Evolutionary conservation across 371 early-diverging fungal genomes (phyloP).

Genomic region (Syncephalastrum monosporum): DNA sequence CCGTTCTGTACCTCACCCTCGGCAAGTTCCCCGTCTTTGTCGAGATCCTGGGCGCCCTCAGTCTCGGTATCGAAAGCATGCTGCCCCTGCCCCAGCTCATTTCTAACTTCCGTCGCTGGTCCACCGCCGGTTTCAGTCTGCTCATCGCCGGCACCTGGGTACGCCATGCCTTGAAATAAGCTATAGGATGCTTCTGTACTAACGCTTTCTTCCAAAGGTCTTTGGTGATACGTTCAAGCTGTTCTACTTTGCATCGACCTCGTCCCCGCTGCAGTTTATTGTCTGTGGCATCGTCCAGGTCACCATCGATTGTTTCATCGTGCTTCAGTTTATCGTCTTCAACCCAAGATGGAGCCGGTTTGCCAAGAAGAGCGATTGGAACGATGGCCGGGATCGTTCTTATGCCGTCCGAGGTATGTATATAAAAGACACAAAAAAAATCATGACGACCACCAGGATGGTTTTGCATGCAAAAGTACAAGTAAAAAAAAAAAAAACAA

Average conservation of each 20-base stretch:
- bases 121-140: conserved; percentile 58
- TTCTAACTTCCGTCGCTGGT: conserved; percentile 49
- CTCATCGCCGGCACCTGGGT: conserved; percentile 48
- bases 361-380: conserved; percentile 22
- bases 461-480: no score
- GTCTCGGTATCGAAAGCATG: conserved; percentile 60
- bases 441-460: no score
- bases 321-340: conserved; percentile 53
- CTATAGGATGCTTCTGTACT: no score
- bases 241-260: conserved; percentile 54
- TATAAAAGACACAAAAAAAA: no score
- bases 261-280: conserved; percentile 63
- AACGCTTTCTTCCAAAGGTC: conserved; percentile 25
- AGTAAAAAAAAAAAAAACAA: no score
- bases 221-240: conserved; percentile 68
- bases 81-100: conserved; percentile 63
- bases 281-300: conserved; percentile 64
- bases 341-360: neutral
- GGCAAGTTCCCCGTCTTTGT: conserved; percentile 31
- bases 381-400: neutral
- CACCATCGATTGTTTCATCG: conserved; percentile 56
- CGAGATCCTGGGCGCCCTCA: conserved; percentile 39
- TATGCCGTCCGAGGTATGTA: no score
- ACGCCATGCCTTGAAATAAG: neutral
- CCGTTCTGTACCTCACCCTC: conserved; percentile 35